Conservation (phyloP, 2,329 filamentous ascomycete species). For the Monosporascus sp. region DNA sequence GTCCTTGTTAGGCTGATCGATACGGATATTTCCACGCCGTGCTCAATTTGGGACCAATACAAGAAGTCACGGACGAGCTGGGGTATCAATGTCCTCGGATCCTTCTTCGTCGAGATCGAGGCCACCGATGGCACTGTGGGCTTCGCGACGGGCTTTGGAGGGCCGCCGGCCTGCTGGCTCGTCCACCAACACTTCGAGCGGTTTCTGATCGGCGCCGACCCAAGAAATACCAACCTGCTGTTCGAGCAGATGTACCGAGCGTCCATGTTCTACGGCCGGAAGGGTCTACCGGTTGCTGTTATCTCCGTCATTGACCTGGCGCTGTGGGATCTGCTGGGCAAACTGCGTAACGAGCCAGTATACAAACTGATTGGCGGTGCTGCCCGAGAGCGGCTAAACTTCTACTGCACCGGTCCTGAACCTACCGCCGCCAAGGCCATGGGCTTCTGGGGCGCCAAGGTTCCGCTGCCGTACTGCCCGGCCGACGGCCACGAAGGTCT, state of each 20-base stretch:
- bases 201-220: constrained; percentile 84
- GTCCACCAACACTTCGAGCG: constrained; percentile 90
- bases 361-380: constrained; percentile 92
- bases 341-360: constrained; percentile 86
- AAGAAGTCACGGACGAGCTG: constrained; percentile 83
- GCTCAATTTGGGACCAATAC: constrained; percentile 85
- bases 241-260: constrained; percentile 97
- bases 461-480: constrained; percentile 83
- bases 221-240: constrained; percentile 82
- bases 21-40: constrained; percentile 86
- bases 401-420: constrained; percentile 92
- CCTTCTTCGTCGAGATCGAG: constrained; percentile 87
- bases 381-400: constrained; percentile 77
- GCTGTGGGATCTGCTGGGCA: constrained; percentile 87
- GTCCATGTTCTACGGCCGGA: constrained; percentile 95
- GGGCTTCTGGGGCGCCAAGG: constrained; percentile 89
- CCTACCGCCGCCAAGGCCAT: constrained; percentile 74
- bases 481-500: constrained; percentile 80
- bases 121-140: constrained; percentile 87
- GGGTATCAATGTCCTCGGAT: constrained; percentile 93
- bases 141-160: constrained; percentile 90
- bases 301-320: constrained; percentile 94
- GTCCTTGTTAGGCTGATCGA: constrained; percentile 75
- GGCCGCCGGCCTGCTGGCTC: constrained; percentile 90
- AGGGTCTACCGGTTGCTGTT: constrained; percentile 82